Percentiles rank a stretch among this genome's conserved stretches.
These are phyloP conservation scores for Babesia microti DNA, from an alignment of 169 alveolate genomes.

Conservation along the genomic window DNA sequence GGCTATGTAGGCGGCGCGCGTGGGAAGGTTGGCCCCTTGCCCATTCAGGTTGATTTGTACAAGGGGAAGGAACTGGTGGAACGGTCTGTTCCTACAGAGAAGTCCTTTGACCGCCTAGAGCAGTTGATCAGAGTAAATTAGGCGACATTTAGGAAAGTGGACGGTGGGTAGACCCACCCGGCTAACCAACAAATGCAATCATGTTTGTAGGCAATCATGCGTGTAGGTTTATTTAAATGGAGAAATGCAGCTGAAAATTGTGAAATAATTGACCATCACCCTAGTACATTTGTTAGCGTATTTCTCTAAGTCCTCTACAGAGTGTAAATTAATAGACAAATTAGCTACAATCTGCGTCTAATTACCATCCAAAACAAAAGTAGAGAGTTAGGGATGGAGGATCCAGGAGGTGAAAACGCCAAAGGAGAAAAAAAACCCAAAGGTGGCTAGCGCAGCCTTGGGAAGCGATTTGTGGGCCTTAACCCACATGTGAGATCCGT, in stretches of 20 bases:
- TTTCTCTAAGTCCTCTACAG: too few relatives aligned
- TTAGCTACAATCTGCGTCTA: too few relatives aligned
- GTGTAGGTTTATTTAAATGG: too few relatives aligned
- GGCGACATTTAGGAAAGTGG: slow-evolving; percentile 15
- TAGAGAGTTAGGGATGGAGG: slow-evolving; percentile 51
- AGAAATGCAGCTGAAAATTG: too few relatives aligned
- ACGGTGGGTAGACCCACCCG: slow-evolving; percentile 50
- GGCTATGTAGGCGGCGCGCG: slow-evolving; percentile 77
- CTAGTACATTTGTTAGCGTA: too few relatives aligned
- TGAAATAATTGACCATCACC: too few relatives aligned
- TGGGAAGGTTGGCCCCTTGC: slow-evolving; percentile 37
- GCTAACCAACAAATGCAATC: too few relatives aligned
- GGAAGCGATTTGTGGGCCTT: slow-evolving; percentile 61
- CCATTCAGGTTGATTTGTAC: slow-evolving; percentile 65
- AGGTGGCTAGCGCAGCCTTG: slow-evolving; percentile 57
- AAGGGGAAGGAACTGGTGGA: slow-evolving; percentile 63
- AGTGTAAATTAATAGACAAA: too few relatives aligned
- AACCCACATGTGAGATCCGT: slow-evolving; percentile 64
- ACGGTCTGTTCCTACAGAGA: slow-evolving; percentile 63
- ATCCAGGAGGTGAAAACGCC: slow-evolving; percentile 67
- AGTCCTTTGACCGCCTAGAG: slow-evolving; percentile 62
- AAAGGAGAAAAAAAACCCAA: slow-evolving; percentile 56
- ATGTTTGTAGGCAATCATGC: too few relatives aligned
- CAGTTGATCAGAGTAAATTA: slow-evolving; percentile 51
- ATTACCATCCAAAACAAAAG: too few relatives aligned